Evolutionary conservation across 345 rosid species (phyloP).

Genomic region (Litchi chinensis): DNA sequence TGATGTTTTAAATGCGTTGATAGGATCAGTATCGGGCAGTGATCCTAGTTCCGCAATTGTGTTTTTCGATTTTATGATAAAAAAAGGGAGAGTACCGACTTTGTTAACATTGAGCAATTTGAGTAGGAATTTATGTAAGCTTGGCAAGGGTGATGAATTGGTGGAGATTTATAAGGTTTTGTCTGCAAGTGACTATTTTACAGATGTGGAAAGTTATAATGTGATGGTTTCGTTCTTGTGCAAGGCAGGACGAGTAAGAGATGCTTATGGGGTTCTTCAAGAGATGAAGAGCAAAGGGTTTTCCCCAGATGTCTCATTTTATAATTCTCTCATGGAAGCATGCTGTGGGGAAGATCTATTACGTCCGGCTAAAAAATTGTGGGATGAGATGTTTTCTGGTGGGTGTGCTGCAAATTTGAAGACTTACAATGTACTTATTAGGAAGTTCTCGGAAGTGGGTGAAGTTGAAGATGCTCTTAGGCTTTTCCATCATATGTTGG

Average conservation of each 20-base stretch:
- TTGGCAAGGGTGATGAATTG: slow-evolving; percentile 53
- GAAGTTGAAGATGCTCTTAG: slow-evolving; percentile 69
- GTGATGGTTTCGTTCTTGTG: slow-evolving; percentile 72
- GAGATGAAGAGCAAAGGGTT: slow-evolving; percentile 87
- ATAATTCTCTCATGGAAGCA: slow-evolving; percentile 78
- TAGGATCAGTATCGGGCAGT: slow-evolving; percentile 71
- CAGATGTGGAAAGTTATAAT: slow-evolving; percentile 52
- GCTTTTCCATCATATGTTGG: slow-evolving; percentile 70
- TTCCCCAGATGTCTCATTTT: slow-evolving; percentile 57
- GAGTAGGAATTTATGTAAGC: slow-evolving; percentile 71
- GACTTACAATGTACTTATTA: slow-evolving; percentile 66
- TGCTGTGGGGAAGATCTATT: slow-evolving; percentile 77
- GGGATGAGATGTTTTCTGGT: slow-evolving; percentile 91
- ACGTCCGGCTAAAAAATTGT: slow-evolving; percentile 88
- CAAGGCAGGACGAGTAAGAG: slow-evolving; percentile 68
- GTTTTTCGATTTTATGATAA: slow-evolving; percentile 54
- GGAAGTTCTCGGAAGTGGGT: slow-evolving; percentile 65
- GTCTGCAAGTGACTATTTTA: slow-evolving; percentile 55
- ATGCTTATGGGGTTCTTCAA: slow-evolving; percentile 71
- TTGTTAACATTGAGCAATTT: slow-evolving; percentile 61
- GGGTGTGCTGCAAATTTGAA: slow-evolving; percentile 68
- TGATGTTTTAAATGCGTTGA: slow-evolving; percentile 65
- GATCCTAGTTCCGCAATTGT: slow-evolving; percentile 60
- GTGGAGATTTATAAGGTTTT: slow-evolving; percentile 51
- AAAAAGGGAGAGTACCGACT: slow-evolving; percentile 58